Evolutionary conservation across 2,329 filamentous ascomycete species (phyloP), one percentile per base, ranked within the genome.

Genomic region (Diaporthe velutina): DNA sequence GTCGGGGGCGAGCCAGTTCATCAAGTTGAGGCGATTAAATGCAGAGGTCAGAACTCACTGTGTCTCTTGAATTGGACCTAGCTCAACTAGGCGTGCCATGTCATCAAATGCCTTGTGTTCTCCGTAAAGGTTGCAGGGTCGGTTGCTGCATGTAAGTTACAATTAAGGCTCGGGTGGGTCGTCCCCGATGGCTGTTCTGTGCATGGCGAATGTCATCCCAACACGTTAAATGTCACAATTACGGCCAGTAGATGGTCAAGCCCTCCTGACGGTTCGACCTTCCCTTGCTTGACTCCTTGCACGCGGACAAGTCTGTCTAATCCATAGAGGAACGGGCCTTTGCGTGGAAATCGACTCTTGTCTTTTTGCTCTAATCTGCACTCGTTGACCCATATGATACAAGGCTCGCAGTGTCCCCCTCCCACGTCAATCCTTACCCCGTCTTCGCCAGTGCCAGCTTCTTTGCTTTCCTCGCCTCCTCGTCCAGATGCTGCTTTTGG

Each of bases 391-490:
- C 50, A 66, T 52, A 55, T 71, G 70, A 61, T 70, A 70, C 64
- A 67, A 42, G 17, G 35, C 30, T 35, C 35, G 25, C 15, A 55
- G 68, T 40, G 33, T 58, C 50, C 30, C 45, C 19, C 33, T n/a
- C 52, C 48, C 54, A 7, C 4, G 30, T 45, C 30, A 2, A 33
- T 50, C 33, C 30, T 70, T 42, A 75, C 74, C 78, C 77, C 77
- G 81, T 82, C 82, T 85, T 85, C 75, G 83, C 81, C 67, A 77
- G 76, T 4, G 84, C 84, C 78, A 90, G 77, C 82, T 85, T 89
- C 80, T 85, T 84, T 50, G 83, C 84, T 83, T 91, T 91, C 77
- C 87, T 85, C 78, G 88, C 89, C 82, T 90, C 89, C 74, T 90
- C 88, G 74, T 86, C 86, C 72, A 87, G 79, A 77, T 91, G 86